Percentiles rank a stretch among this genome's conserved stretches.
Evolutionary conservation across 495 filamentous ascomycete species (phyloP).

Genomic region (Haplographium delicatum): DNA sequence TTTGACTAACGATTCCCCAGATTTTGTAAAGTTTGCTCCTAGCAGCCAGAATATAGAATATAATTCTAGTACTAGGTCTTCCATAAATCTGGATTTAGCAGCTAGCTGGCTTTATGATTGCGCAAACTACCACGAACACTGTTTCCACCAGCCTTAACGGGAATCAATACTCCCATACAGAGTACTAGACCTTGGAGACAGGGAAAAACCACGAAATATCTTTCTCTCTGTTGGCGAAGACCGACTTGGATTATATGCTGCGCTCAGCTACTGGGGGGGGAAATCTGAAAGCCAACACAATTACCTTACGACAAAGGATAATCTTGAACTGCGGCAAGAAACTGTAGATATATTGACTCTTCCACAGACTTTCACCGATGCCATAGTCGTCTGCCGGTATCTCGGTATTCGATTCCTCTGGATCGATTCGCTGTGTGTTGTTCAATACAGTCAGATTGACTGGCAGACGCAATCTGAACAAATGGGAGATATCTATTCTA

Average conservation of each 20-base stretch:
- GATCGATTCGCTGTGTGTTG: conserved; percentile 20
- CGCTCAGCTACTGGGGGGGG: background rate
- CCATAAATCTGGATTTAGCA: conserved; percentile 7
- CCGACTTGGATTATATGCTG: conserved; percentile 10
- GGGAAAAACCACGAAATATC: background rate
- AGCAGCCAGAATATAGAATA: background rate
- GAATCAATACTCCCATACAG: conserved; percentile 6
- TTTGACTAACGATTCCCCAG: background rate
- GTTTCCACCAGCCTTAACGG: background rate
- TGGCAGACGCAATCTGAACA: conserved; percentile 16
- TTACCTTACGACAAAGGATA: conserved; percentile 1
- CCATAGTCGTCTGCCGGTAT: conserved; percentile 4
- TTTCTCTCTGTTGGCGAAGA: conserved; percentile 11
- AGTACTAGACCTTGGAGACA: conserved; percentile 4
- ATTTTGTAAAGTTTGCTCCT: conserved; percentile 6
- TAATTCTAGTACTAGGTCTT: conserved; percentile 7
- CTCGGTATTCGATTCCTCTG: conserved; percentile 23
- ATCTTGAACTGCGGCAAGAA: background rate
- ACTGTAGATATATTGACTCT: background rate
- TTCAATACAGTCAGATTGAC: conserved; percentile 1
- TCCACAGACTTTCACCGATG: conserved; percentile 2
- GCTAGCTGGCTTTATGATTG: conserved; percentile 9
- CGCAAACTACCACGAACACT: conserved; percentile 9
- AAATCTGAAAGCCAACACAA: conserved; percentile 1
- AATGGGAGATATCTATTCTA: conserved; percentile 16